Conservation (phyloP, 2,329 filamentous ascomycete genomes). For the Epicoccum nigrum region DNA sequence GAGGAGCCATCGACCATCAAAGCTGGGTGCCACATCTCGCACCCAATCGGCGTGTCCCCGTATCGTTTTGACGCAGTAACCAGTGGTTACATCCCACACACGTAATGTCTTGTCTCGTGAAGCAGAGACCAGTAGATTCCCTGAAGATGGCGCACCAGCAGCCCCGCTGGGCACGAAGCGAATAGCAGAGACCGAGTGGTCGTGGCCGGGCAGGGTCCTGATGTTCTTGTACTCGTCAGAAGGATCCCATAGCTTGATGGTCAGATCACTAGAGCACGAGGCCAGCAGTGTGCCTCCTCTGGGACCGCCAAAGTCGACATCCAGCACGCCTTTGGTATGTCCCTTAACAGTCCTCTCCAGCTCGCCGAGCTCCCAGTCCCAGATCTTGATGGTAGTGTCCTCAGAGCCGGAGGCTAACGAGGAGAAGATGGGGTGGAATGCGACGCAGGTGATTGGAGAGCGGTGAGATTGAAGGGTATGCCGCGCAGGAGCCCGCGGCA, state of each 20-base stretch:
- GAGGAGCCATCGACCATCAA: constrained; percentile 81
- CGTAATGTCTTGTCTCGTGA: constrained; percentile 83
- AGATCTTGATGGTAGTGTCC: constrained; percentile 93
- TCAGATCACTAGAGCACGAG: constrained; percentile 86
- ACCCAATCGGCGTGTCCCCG: constrained; percentile 88
- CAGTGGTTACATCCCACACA: constrained; percentile 92
- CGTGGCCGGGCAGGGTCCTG: constrained; percentile 85
- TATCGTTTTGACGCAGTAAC: constrained; percentile 91
- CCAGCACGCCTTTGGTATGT: constrained; percentile 85
- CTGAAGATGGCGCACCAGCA: constrained; percentile 76
- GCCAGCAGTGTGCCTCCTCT: constrained; percentile 78
- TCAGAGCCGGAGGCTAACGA: constrained; percentile 89
- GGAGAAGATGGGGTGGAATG: constrained; percentile 91
- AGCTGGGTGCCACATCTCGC: constrained; percentile 81
- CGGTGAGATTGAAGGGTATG: constrained; percentile 86
- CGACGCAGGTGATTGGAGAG: constrained; percentile 80
- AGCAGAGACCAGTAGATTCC: constrained; percentile 84
- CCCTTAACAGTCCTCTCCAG: constrained; percentile 89
- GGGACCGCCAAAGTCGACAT: constrained; percentile 89
- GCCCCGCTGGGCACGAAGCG: constrained; percentile 86
- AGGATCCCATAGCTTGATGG: constrained; percentile 95
- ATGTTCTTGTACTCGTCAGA: constrained; percentile 95
- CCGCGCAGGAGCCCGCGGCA: constrained; percentile 80
- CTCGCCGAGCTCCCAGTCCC: constrained; percentile 95
- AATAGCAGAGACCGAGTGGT: constrained; percentile 88